Conservation (phyloP, 106 monocot species). For the Dioscorea dumetorum region DNA sequence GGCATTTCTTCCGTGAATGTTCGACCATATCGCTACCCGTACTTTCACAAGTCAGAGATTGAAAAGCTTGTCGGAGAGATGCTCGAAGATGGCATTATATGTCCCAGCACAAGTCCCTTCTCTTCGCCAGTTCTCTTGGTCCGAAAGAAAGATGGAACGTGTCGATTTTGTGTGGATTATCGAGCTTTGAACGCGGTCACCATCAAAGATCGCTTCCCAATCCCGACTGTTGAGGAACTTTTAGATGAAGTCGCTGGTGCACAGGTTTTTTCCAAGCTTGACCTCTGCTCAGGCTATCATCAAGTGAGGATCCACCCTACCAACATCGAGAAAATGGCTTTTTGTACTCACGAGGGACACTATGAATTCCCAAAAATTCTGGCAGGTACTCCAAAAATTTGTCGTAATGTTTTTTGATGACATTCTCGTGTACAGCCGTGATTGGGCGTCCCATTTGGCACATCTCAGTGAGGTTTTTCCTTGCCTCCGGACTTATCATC, state of each 20-base stretch:
- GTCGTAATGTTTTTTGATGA: slow-evolving; percentile 5
- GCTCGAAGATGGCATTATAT: background rate
- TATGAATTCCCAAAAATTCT: background rate
- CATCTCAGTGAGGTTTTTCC: background rate
- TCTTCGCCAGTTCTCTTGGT: slow-evolving; percentile 1
- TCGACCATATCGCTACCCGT: background rate
- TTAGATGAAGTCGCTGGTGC: slow-evolving; percentile 6
- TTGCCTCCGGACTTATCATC: too few relatives aligned
- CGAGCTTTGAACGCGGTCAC: background rate
- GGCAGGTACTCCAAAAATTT: background rate
- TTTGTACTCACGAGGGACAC: background rate
- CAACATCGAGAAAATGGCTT: slow-evolving; percentile 1
- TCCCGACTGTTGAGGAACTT: slow-evolving; percentile 8
- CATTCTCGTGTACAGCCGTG: background rate
- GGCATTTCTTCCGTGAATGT: background rate
- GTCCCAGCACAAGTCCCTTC: background rate
- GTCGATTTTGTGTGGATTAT: background rate
- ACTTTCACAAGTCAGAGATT: slow-evolving; percentile 1
- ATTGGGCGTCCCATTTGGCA: background rate
- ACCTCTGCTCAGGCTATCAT: slow-evolving; percentile 7
- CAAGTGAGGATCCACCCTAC: background rate
- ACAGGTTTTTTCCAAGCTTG: slow-evolving; percentile 5
- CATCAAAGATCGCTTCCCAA: slow-evolving; percentile 5
- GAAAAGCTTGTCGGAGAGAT: slow-evolving; percentile 1
- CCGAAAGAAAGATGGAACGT: slow-evolving; percentile 1